These are phyloP conservation scores for Larix kaempferi DNA, from an alignment of 75 land plant species.

Conservation along the genomic window DNA sequence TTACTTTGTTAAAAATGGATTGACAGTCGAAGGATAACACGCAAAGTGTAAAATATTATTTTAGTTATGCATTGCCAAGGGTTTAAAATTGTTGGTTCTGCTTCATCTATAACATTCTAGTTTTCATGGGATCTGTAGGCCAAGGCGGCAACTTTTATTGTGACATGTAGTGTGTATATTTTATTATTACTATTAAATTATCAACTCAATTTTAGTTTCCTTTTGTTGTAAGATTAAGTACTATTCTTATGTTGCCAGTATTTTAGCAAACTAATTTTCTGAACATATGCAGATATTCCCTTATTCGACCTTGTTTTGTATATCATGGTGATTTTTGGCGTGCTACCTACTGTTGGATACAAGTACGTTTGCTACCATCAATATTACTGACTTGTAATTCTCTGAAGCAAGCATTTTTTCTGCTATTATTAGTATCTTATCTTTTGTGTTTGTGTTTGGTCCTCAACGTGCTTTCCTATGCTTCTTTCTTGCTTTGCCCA, in stretches of 20 bases:
- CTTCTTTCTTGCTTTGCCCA: not conserved
- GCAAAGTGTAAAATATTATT: not conserved
- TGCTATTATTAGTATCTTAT: not conserved
- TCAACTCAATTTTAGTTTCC: not conserved
- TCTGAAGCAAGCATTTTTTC: not conserved
- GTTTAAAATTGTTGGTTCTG: not conserved
- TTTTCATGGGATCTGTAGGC: not conserved
- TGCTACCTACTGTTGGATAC: conserved; percentile 76
- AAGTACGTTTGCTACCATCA: conserved; percentile 57
- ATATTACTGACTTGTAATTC: not conserved
- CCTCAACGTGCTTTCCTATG: too few species aligned
- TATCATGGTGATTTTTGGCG: conserved; percentile 55
- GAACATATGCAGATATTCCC: conserved; percentile 53
- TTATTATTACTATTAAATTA: not conserved
- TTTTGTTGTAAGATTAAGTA: not conserved
- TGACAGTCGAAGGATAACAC: not conserved
- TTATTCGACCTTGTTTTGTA: conserved; percentile 41
- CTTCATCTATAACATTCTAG: not conserved
- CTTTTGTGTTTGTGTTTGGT: not conserved
- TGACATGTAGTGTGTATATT: not conserved
- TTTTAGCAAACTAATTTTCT: not conserved
- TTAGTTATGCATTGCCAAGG: not conserved
- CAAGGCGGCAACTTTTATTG: not conserved
- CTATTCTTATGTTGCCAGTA: not conserved
- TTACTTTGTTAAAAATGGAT: not conserved